phyloP scores from a whole-genome alignment of 1,139 yeast genomes.

The Cylindricascospora bacillispora region DNA sequence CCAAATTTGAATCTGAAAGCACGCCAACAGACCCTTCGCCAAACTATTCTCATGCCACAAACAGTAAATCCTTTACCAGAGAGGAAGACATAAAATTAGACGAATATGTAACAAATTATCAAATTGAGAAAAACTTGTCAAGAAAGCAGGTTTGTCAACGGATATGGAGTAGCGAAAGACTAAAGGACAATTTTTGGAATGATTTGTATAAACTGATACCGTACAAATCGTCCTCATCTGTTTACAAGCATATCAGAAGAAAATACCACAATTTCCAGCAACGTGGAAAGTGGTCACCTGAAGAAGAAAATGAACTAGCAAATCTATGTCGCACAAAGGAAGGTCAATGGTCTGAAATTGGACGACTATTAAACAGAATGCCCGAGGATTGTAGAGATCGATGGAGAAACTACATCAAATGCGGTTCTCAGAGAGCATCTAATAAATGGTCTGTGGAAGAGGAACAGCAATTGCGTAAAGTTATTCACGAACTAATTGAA shows the following conservation, averaged over 20 bases:
- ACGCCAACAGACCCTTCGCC: slow-evolving; percentile 1
- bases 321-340: slow-evolving; percentile 52
- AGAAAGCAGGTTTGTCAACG: slow-evolving; percentile 64
- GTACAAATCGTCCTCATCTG: slow-evolving; percentile 71
- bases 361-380: slow-evolving; percentile 73
- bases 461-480: slow-evolving; percentile 46
- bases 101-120: slow-evolving; percentile 56
- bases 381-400: slow-evolving; percentile 96
- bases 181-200: slow-evolving; percentile 86
- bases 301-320: slow-evolving; percentile 59
- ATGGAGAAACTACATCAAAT: slow-evolving; percentile 89
- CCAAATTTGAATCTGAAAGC: slow-evolving; percentile 3
- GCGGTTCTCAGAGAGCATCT: slow-evolving; percentile 61
- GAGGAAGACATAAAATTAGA: slow-evolving; percentile 65
- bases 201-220: slow-evolving; percentile 64
- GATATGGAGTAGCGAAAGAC: slow-evolving; percentile 78
- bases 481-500: slow-evolving; percentile 35
- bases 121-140: slow-evolving; percentile 46
- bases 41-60: slow-evolving; percentile 21
- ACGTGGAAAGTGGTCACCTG: slow-evolving; percentile 79
- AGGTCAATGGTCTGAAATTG: slow-evolving; percentile 84
- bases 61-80: slow-evolving; percentile 26
- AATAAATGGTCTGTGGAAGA: slow-evolving; percentile 74
- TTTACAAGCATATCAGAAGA: slow-evolving; percentile 84
- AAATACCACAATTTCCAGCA: slow-evolving; percentile 77